Conservation (phyloP, 2,329 filamentous ascomycete species). For the Venturia nashicola region DNA sequence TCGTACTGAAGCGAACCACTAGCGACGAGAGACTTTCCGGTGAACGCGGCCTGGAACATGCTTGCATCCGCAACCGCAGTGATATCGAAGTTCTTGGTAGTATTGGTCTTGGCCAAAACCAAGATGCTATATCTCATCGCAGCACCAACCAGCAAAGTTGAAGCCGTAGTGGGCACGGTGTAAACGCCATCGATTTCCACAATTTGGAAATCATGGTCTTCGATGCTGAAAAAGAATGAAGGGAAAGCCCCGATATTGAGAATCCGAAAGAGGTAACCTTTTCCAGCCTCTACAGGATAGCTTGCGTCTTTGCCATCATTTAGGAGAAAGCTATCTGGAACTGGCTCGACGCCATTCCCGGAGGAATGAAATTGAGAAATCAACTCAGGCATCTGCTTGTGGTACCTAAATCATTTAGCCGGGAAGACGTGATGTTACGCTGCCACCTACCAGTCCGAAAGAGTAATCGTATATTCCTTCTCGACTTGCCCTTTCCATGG, state of each 20-base stretch:
- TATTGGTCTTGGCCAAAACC: constrained; percentile 45
- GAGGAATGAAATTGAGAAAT: constrained; percentile 37
- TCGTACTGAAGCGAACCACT: constrained; percentile 3
- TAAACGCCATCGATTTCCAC: constrained; percentile 61
- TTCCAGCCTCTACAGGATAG: constrained; percentile 35
- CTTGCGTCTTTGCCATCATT: constrained; percentile 44
- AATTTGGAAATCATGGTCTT: constrained; percentile 51
- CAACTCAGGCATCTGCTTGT: constrained; percentile 38
- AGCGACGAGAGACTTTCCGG: neutral
- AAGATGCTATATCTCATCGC: constrained; percentile 61
- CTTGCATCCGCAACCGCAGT: constrained; percentile 32
- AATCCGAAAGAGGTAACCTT: constrained; percentile 48
- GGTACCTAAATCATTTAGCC: constrained; percentile 17
- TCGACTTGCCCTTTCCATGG: constrained; percentile 40
- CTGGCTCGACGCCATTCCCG: constrained; percentile 42
- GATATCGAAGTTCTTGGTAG: constrained; percentile 47
- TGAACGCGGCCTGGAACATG: neutral
- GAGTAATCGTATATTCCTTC: constrained; percentile 50
- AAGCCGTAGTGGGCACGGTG: constrained; percentile 45
- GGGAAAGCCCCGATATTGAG: constrained; percentile 60
- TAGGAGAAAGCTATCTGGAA: constrained; percentile 52
- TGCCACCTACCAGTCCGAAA: constrained; percentile 58
- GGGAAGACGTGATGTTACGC: neutral
- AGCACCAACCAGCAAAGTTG: constrained; percentile 44
- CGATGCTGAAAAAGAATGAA: constrained; percentile 58